A percentile compares a stretch with the other conserved stretches of the same genome.
Conservation (phyloP, 306 rosid genomes). For the Spatholobus suberectus region DNA sequence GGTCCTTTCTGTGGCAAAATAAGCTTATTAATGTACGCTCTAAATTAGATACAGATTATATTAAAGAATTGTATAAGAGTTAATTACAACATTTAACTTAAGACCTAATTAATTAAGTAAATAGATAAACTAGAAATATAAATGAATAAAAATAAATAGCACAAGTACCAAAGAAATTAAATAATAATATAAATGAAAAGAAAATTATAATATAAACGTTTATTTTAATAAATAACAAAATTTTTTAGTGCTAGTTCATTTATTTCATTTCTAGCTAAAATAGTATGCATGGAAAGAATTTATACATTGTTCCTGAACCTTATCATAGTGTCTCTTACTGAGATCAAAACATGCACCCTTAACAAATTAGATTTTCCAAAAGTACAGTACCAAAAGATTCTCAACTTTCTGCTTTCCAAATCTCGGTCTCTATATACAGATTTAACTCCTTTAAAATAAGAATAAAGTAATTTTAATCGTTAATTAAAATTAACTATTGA, state of each 20-base stretch:
- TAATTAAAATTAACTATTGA: too few species aligned
- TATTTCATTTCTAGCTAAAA: not conserved
- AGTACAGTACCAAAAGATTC: not conserved
- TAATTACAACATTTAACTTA: not conserved
- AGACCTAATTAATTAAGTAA: not conserved
- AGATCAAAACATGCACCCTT: slow-evolving; percentile 6
- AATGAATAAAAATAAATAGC: not conserved
- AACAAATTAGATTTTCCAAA: slow-evolving; percentile 9
- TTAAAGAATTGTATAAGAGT: not conserved
- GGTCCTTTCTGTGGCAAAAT: not conserved
- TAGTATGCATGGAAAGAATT: not conserved
- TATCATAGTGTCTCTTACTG: not conserved
- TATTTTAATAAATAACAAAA: too few species aligned
- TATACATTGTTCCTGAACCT: not conserved
- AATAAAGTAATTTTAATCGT: too few species aligned
- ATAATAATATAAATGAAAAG: not conserved
- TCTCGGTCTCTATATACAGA: too few species aligned
- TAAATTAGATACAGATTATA: not conserved
- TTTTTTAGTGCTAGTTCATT: not conserved
- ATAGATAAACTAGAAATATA: not conserved
- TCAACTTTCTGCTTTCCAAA: not conserved
- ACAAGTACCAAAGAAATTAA: not conserved
- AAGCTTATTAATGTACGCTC: not conserved
- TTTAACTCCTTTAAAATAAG: too few species aligned
- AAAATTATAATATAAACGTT: not conserved